Percentiles rank a stretch among this genome's conserved stretches.
These are phyloP conservation scores for Boletus vermiculosoides DNA, from an alignment of 768 basidiomycete genomes.

Conservation along the genomic window DNA sequence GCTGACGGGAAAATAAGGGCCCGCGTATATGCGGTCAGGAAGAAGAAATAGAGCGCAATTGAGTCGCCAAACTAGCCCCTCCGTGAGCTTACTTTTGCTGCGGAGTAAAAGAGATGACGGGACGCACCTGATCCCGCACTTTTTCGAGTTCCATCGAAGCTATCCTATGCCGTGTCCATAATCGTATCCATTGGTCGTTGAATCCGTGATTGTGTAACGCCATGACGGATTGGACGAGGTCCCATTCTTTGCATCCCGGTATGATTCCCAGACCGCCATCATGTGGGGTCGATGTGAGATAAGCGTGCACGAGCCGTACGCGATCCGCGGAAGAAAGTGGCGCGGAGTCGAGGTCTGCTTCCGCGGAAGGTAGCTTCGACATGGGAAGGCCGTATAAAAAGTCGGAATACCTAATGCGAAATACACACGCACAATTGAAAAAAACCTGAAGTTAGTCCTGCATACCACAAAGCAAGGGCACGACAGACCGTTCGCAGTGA, in stretches of 20 bases:
- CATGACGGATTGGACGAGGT: constrained; percentile 77
- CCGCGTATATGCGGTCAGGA: constrained; percentile 80
- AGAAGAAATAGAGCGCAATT: constrained; percentile 85
- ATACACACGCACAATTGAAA: not conserved
- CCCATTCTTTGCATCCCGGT: constrained; percentile 70
- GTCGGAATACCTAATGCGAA: constrained; percentile 57
- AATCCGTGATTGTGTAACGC: constrained; percentile 81
- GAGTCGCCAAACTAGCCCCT: constrained; percentile 67
- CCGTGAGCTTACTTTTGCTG: constrained; percentile 1
- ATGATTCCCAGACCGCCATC: constrained; percentile 87
- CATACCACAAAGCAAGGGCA: not conserved
- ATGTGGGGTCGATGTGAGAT: constrained; percentile 63
- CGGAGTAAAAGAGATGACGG: not conserved
- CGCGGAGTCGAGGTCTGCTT: constrained; percentile 42
- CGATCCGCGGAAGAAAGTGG: constrained; percentile 69
- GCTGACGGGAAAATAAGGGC: constrained; percentile 74
- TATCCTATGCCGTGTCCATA: constrained; percentile 68
- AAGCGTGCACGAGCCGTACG: constrained; percentile 73
- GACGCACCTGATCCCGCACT: constrained; percentile 69
- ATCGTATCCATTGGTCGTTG: constrained; percentile 74
- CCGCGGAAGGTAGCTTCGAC: constrained; percentile 41
- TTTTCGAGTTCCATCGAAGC: constrained; percentile 63
- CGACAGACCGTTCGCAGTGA: constrained; percentile 68
- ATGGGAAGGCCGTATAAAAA: constrained; percentile 75
- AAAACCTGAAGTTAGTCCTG: not conserved